Conservation (phyloP, 441 rosid genomes). For the Gossypium davidsonii region DNA sequence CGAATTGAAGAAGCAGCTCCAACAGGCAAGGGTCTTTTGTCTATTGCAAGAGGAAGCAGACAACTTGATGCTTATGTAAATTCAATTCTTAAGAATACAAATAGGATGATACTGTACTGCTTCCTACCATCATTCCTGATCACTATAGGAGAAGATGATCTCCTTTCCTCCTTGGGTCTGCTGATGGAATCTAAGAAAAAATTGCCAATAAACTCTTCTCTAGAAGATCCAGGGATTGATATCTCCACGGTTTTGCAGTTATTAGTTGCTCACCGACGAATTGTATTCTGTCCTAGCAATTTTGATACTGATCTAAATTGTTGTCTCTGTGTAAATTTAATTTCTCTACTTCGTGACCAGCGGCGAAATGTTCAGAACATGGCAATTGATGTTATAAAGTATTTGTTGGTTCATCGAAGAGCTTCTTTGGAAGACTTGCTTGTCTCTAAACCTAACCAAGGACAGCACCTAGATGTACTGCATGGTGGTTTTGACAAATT, state of each 20-base stretch:
- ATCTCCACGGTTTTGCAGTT: constrained; percentile 82
- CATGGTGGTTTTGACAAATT: constrained; percentile 96
- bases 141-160: constrained; percentile 81
- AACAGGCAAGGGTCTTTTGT: constrained; percentile 82
- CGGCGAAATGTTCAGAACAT: constrained; percentile 76
- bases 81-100: constrained; percentile 90
- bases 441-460: constrained; percentile 86
- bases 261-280: constrained; percentile 83
- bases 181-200: constrained; percentile 67
- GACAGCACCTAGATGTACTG: constrained; percentile 71
- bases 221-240: constrained; percentile 78
- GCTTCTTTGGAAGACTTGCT: constrained; percentile 89
- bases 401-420: constrained; percentile 87
- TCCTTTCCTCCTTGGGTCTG: constrained; percentile 74
- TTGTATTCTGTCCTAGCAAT: constrained; percentile 95
- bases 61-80: constrained; percentile 92
- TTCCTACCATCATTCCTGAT: constrained; percentile 92
- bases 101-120: constrained; percentile 87
- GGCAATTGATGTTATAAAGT: constrained; percentile 85
- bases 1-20: constrained; percentile 92
- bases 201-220: constrained; percentile 38
- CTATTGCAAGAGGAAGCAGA: constrained; percentile 77
- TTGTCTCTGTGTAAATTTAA: constrained; percentile 88
- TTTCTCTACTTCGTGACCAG: constrained; percentile 76
- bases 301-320: constrained; percentile 92